A percentile compares a stretch with the other conserved stretches of the same genome.
Conservation (phyloP, 2,329 filamentous ascomycete species). For the Nannizziopsis barbatae region DNA sequence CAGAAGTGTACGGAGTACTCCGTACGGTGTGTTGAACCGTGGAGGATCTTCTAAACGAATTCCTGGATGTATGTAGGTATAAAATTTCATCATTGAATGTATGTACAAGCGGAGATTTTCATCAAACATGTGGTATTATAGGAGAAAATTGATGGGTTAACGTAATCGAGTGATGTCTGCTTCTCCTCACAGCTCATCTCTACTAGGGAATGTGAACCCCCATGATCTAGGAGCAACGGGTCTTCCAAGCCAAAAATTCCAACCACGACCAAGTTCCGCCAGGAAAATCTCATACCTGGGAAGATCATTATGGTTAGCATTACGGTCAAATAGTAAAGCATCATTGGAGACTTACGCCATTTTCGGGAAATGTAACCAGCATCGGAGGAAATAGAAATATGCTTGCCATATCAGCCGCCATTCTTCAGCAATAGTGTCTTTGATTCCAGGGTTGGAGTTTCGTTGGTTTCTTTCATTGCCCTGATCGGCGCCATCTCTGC, state of each 20-base stretch:
- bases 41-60: no score
- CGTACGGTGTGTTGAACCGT: no score
- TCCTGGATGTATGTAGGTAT: no score
- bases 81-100: background rate
- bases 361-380: conserved; percentile 59
- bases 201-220: conserved; percentile 39
- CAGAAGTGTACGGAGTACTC: no score
- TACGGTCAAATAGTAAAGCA: background rate
- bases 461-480: conserved; percentile 33
- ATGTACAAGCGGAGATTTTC: no score
- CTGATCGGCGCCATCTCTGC: conserved; percentile 23
- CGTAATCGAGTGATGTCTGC: no score
- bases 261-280: conserved; percentile 45
- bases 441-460: conserved; percentile 25
- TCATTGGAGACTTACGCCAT: conserved; percentile 52
- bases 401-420: conserved; percentile 51
- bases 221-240: conserved; percentile 47
- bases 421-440: conserved; percentile 55
- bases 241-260: conserved; percentile 53
- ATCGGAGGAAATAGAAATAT: conserved; percentile 53
- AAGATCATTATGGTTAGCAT: conserved; percentile 2
- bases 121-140: no score
- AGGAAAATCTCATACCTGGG: conserved; percentile 42
- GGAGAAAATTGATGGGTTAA: background rate
- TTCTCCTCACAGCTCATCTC: conserved; percentile 34